Percentiles rank a stretch among this genome's conserved stretches.
These are phyloP conservation scores for Fusarium clavum DNA, from an alignment of 2,329 filamentous ascomycete species.

Conservation along the genomic window DNA sequence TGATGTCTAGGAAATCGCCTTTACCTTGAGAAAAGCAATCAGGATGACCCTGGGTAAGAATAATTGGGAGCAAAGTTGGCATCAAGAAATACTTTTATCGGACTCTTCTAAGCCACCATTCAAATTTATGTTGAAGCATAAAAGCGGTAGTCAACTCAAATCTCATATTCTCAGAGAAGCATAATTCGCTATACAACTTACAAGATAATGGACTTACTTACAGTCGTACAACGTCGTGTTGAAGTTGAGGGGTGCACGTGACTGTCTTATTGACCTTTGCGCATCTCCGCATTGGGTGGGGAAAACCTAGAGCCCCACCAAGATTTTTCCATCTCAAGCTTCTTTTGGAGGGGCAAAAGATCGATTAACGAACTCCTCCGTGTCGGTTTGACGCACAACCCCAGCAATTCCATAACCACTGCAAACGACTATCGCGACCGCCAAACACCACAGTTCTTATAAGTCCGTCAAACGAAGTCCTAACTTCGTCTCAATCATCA, in stretches of 20 bases:
- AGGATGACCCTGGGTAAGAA: not conserved
- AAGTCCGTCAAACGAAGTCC: not conserved
- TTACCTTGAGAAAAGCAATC: not conserved
- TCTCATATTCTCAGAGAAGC: accelerated
- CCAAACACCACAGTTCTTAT: not conserved
- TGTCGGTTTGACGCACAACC: slow-evolving; percentile 5
- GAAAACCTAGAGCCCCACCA: slow-evolving; percentile 38
- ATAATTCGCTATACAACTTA: not conserved
- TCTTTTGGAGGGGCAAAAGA: slow-evolving; percentile 45
- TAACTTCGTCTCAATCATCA: slow-evolving; percentile 29
- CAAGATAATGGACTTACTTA: not conserved
- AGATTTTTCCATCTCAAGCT: slow-evolving; percentile 35
- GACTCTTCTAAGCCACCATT: not conserved
- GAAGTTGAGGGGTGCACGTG: slow-evolving; percentile 20
- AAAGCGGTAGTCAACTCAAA: accelerated
- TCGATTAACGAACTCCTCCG: slow-evolving; percentile 19
- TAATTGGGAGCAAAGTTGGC: not conserved
- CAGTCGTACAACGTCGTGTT: not conserved
- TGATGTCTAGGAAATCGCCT: not conserved
- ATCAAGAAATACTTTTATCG: not conserved
- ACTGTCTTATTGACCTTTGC: slow-evolving; percentile 31
- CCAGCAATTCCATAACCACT: not conserved
- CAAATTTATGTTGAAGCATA: accelerated
- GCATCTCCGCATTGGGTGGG: slow-evolving; percentile 34
- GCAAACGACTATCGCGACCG: not conserved